phyloP scores from a whole-genome alignment of 495 filamentous ascomycete species.

The Lentithecium fluviatile region DNA sequence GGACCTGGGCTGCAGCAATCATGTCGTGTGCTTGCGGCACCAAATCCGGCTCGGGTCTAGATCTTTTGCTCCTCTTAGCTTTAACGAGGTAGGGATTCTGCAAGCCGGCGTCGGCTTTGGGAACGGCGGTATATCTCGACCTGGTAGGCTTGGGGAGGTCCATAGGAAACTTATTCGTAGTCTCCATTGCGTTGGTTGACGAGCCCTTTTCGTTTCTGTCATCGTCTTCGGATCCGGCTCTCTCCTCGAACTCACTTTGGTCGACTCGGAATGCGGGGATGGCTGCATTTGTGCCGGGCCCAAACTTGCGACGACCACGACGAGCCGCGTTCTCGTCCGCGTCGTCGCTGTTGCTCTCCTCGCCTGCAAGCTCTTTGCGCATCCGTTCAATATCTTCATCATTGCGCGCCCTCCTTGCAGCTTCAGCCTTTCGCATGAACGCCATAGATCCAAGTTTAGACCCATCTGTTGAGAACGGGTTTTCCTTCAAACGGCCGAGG shows the following conservation, averaged over 20 bases:
- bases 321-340: conserved; percentile 34
- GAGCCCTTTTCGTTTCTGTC: conserved; percentile 38
- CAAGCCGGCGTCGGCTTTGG: background rate
- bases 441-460: conserved; percentile 69
- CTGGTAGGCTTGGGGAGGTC: background rate
- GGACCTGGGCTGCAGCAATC: conserved; percentile 3
- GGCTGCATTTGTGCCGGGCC: conserved; percentile 31
- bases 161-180: background rate
- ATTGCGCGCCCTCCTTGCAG: conserved; percentile 69
- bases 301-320: conserved; percentile 44
- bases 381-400: conserved; percentile 76
- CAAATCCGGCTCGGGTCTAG: background rate
- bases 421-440: conserved; percentile 91
- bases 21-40: conserved; percentile 19
- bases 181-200: conserved; percentile 29
- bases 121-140: background rate
- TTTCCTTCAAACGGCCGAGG: conserved; percentile 57
- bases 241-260: conserved; percentile 62
- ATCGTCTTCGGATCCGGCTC: conserved; percentile 55
- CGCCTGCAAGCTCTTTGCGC: conserved; percentile 62
- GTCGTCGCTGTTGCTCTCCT: conserved; percentile 49
- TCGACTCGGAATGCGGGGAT: background rate
- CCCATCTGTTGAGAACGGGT: conserved; percentile 38
- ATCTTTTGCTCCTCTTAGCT: conserved; percentile 12
- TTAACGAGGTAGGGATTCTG: conserved; percentile 17